Conservation (phyloP, 169 alveolate genomes). For the Eimeria necatrix region DNA sequence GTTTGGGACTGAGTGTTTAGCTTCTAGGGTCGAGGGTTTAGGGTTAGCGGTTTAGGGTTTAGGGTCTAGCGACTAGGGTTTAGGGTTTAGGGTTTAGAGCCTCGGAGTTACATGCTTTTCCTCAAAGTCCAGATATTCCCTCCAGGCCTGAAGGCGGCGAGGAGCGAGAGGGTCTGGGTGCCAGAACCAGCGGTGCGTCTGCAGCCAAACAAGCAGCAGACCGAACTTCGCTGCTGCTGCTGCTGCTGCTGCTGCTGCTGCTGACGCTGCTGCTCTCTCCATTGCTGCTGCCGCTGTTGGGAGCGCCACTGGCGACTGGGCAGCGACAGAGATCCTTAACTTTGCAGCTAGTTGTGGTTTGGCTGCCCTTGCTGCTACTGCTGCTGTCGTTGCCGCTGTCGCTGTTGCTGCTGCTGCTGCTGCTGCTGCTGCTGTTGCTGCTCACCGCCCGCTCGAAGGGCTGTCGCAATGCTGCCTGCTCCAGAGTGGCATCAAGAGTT, state of each 20-base stretch:
- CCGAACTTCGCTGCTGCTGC: not conserved
- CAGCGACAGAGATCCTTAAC: not conserved
- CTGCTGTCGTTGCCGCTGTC: slow-evolving; percentile 12
- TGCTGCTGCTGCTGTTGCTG: slow-evolving; percentile 61
- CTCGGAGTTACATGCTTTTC: slow-evolving; percentile 46
- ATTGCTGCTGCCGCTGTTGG: not conserved
- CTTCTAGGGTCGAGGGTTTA: not conserved
- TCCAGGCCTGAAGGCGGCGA: slow-evolving; percentile 79
- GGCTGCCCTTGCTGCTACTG: not conserved
- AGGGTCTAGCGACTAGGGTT: not conserved
- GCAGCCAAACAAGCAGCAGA: not conserved
- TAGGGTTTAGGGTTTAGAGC: not conserved
- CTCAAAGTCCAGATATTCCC: slow-evolving; percentile 81
- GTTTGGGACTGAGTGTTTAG: not conserved
- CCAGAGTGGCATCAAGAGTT: slow-evolving; percentile 55
- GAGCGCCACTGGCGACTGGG: not conserved
- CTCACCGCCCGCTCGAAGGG: slow-evolving; percentile 76
- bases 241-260: not conserved
- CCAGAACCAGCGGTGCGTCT: slow-evolving; percentile 81
- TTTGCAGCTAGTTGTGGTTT: not conserved
- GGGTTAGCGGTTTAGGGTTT: not conserved
- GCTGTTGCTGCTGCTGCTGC: slow-evolving; percentile 37
- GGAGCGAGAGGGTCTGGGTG: slow-evolving; percentile 83
- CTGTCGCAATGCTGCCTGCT: slow-evolving; percentile 32
- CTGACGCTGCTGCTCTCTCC: slow-evolving; percentile 30